Conservation (phyloP, 495 filamentous ascomycete species). For the Bathelium albidoporum region DNA sequence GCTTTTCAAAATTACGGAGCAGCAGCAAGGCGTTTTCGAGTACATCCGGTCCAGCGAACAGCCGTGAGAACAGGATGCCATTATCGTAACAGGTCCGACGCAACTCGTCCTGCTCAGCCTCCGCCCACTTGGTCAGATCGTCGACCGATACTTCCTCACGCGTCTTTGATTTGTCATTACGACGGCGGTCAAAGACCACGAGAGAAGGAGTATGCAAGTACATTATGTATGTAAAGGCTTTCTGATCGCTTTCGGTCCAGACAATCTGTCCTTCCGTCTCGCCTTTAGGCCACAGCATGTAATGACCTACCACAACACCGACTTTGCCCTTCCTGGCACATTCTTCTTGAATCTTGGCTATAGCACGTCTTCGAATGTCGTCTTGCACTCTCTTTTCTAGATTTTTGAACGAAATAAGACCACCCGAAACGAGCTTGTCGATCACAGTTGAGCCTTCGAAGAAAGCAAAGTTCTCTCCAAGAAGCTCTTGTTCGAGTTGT, state of each 20-base stretch:
- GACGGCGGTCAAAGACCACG: constrained; percentile 29
- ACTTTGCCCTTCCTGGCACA: constrained; percentile 30
- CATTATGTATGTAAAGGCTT: constrained; percentile 49
- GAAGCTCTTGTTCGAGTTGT: constrained; percentile 34
- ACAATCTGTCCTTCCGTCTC: constrained; percentile 28
- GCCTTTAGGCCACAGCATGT: constrained; percentile 48
- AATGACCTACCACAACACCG: constrained; percentile 50
- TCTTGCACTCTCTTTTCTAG: constrained; percentile 34
- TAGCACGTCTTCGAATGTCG: constrained; percentile 38
- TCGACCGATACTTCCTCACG: constrained; percentile 30
- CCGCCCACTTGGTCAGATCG: constrained; percentile 45
- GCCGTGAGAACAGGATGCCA: constrained; percentile 38
- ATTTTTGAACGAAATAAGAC: constrained; percentile 42
- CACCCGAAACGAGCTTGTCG: constrained; percentile 36
- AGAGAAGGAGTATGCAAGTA: constrained; percentile 43
- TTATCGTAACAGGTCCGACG: constrained; percentile 39
- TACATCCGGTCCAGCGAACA: constrained; percentile 15
- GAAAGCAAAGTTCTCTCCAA: constrained; percentile 35
- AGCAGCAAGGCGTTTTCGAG: constrained; percentile 20
- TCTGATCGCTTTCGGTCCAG: constrained; percentile 39
- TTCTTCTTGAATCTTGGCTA: constrained; percentile 36
- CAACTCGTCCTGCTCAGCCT: constrained; percentile 40
- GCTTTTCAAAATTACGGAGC: constrained; percentile 33
- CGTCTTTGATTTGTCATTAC: constrained; percentile 31
- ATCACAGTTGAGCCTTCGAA: constrained; percentile 48